phyloP scores from a whole-genome alignment of 805 yeast species.

The Candida hispaniensis region DNA sequence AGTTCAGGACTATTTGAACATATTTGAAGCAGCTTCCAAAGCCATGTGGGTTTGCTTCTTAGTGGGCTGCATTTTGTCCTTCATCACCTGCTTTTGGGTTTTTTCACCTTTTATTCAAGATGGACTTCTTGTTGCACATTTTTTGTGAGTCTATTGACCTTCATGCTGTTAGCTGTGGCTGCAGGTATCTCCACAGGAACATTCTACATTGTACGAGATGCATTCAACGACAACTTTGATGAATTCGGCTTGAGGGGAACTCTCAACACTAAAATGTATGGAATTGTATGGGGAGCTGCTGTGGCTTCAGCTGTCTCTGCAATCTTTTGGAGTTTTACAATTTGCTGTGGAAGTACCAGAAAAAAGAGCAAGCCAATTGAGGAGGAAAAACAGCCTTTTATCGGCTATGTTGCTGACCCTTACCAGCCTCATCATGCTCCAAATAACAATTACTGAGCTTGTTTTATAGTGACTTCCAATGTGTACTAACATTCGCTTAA shows the following conservation, averaged over 20 bases:
- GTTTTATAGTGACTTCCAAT: no score
- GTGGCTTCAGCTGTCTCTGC: conserved; percentile 37
- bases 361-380: conserved; percentile 14
- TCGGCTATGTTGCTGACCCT: conserved; percentile 23
- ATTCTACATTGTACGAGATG: conserved; percentile 38
- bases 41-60: conserved; percentile 50
- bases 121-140: conserved; percentile 38
- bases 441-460: no score
- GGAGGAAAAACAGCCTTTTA: conserved; percentile 26
- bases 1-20: conserved; percentile 37
- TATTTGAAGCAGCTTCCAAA: conserved; percentile 39
- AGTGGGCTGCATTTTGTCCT: conserved; percentile 37
- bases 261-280: conserved; percentile 42
- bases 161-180: conserved; percentile 30
- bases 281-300: conserved; percentile 53
- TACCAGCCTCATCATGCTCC: conserved; percentile 15
- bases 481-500: no score
- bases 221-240: conserved; percentile 40
- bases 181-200: conserved; percentile 56
- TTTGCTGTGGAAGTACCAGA: conserved; percentile 35
- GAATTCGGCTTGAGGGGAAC: conserved; percentile 46
- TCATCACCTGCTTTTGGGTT: conserved; percentile 33
- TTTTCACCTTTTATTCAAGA: conserved; percentile 38
- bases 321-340: conserved; percentile 34
- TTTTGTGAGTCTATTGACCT: conserved; percentile 33